phyloP scores from a whole-genome alignment of 106 monocot species.

The Acanthochlamys bracteata region DNA sequence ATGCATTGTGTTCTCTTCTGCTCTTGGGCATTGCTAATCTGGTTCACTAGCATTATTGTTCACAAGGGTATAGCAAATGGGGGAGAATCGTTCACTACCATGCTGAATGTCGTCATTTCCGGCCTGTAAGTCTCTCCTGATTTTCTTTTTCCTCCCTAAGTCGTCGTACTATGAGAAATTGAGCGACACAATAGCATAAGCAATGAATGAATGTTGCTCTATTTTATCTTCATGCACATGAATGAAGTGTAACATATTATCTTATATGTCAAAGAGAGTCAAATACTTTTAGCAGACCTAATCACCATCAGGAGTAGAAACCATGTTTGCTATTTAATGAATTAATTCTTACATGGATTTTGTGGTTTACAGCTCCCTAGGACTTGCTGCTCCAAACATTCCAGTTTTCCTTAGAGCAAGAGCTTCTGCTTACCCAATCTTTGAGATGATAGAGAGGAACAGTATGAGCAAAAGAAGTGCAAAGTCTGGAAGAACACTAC shows the following conservation, averaged over 20 bases:
- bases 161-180: too few species aligned
- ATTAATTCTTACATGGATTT: not conserved
- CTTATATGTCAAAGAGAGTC: too few species aligned
- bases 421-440: constrained; percentile 78
- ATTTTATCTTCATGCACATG: too few species aligned
- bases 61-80: constrained; percentile 84
- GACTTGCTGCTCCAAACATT: constrained; percentile 81
- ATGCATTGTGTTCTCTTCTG: constrained; percentile 77
- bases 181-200: too few species aligned
- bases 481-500: constrained; percentile 29
- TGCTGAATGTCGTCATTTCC: constrained; percentile 96
- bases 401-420: constrained; percentile 78
- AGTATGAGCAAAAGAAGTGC: constrained; percentile 26
- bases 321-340: not conserved
- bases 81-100: constrained; percentile 94
- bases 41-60: constrained; percentile 87
- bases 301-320: too few species aligned
- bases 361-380: constrained; percentile 50
- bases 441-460: constrained; percentile 88
- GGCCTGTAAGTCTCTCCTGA: constrained; percentile 59
- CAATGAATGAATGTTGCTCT: too few species aligned
- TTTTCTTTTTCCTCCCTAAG: too few species aligned
- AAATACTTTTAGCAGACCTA: too few species aligned
- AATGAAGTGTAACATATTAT: too few species aligned
- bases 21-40: constrained; percentile 92